A percentile compares a stretch with the other conserved stretches of the same genome.
phyloP scores from a whole-genome alignment of 805 yeast species.

The Cyberlindnera xylosilytica region DNA sequence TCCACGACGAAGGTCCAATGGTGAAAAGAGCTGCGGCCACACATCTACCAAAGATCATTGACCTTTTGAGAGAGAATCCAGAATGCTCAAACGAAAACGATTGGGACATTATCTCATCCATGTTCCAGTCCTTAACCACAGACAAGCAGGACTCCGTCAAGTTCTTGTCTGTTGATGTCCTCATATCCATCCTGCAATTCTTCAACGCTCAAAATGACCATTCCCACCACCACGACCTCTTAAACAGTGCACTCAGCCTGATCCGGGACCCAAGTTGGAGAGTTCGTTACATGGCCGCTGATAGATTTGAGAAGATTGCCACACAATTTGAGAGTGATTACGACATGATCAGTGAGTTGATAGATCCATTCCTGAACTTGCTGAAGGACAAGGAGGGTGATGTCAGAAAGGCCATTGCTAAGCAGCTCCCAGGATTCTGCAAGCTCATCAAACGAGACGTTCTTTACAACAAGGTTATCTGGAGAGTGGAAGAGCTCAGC shows the following conservation, averaged over 20 bases:
- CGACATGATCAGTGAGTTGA: slow-evolving; percentile 47
- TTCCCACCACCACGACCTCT: slow-evolving; percentile 59
- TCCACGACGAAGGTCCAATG: slow-evolving; percentile 95
- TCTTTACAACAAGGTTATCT: slow-evolving; percentile 69
- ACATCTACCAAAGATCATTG: slow-evolving; percentile 72
- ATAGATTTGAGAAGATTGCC: slow-evolving; percentile 76
- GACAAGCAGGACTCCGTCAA: slow-evolving; percentile 96
- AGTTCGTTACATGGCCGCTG: slow-evolving; percentile 98
- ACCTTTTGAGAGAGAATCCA: slow-evolving; percentile 49
- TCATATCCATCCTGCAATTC: slow-evolving; percentile 74
- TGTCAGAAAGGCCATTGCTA: slow-evolving; percentile 91
- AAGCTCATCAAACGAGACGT: slow-evolving; percentile 48
- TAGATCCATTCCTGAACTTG: slow-evolving; percentile 63
- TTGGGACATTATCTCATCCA: slow-evolving; percentile 74
- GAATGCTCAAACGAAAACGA: slow-evolving; percentile 51
- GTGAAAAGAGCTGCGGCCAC: slow-evolving; percentile 93
- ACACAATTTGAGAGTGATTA: slow-evolving; percentile 55
- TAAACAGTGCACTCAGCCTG: slow-evolving; percentile 63
- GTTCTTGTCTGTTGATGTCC: slow-evolving; percentile 81
- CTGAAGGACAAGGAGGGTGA: slow-evolving; percentile 95
- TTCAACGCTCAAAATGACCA: slow-evolving; percentile 56
- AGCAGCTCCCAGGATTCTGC: slow-evolving; percentile 80
- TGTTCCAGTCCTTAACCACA: slow-evolving; percentile 73
- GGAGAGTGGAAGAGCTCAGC: slow-evolving; percentile 77
- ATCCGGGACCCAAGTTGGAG: slow-evolving; percentile 95